Percentiles rank a stretch among this genome's conserved stretches.
phyloP scores from a whole-genome alignment of 2,329 filamentous ascomycete species.

The Cyanodermella asteris region DNA sequence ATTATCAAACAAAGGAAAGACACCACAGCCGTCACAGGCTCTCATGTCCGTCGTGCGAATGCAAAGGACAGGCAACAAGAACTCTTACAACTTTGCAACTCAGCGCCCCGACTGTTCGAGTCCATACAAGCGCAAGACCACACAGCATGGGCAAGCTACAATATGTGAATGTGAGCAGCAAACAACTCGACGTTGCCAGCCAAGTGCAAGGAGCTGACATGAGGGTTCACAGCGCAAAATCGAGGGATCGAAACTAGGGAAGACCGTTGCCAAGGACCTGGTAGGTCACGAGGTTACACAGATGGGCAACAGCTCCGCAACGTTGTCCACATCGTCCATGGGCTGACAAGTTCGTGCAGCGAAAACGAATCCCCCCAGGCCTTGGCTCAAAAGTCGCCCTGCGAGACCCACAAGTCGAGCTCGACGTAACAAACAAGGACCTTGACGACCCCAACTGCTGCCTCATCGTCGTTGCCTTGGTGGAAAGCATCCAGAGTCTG shows the following conservation, averaged over 20 bases:
- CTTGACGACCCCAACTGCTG: slow-evolving; percentile 24
- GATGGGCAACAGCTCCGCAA: not conserved
- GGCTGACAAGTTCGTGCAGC: slow-evolving; percentile 9
- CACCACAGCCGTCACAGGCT: too few species aligned
- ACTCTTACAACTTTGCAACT: too few species aligned
- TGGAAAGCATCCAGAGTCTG: slow-evolving; percentile 16
- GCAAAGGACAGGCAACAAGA: too few species aligned
- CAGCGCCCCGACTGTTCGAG: too few species aligned
- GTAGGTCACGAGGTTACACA: too few species aligned
- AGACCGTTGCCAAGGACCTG: slow-evolving; percentile 23
- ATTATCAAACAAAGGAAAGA: too few species aligned
- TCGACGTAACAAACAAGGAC: slow-evolving; percentile 22
- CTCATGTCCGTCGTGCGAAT: too few species aligned
- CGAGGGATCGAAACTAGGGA: slow-evolving; percentile 22
- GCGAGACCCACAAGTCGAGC: slow-evolving; percentile 18
- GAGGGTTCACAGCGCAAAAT: slow-evolving; percentile 18
- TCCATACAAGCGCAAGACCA: not conserved
- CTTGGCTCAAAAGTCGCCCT: slow-evolving; percentile 11
- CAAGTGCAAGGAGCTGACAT: slow-evolving; percentile 5
- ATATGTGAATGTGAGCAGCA: slow-evolving; percentile 17
- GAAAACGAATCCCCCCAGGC: slow-evolving; percentile 15
- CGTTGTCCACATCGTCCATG: not conserved
- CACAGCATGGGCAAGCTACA: slow-evolving; percentile 18
- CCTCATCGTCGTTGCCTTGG: slow-evolving; percentile 21
- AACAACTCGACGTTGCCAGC: not conserved